Percentiles rank a stretch among this genome's conserved stretches.
phyloP scores from a whole-genome alignment of 768 basidiomycete species.

The Daedaleopsis nitida region DNA sequence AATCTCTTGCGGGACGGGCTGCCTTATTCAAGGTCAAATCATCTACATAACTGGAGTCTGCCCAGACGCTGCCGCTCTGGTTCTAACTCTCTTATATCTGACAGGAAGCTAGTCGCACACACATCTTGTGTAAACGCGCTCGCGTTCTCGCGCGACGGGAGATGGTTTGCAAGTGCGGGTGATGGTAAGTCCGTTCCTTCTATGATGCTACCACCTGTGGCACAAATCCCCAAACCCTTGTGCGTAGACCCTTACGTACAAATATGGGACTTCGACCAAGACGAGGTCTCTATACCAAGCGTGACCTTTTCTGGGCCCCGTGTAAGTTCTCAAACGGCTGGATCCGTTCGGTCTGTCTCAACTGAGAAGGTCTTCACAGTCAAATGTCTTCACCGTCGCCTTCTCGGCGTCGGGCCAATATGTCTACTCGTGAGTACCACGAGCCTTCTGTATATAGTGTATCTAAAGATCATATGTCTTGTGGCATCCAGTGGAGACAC shows the following conservation, averaged over 20 bases:
- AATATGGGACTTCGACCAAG: conserved; percentile 41
- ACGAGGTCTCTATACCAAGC: conserved; percentile 28
- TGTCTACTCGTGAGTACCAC: conserved; percentile 60
- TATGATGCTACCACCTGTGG: background rate
- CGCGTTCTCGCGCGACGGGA: conserved; percentile 36
- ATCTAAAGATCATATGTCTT: background rate
- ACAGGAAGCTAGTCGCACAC: conserved; percentile 36
- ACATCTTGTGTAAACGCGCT: conserved; percentile 41
- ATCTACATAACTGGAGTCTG: background rate
- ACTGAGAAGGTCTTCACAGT: conserved; percentile 39
- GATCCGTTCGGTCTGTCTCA: background rate
- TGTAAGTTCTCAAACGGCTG: conserved; percentile 20
- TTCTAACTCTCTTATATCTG: conserved; percentile 12
- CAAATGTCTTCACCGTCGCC: conserved; percentile 68
- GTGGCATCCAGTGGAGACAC: conserved; percentile 29
- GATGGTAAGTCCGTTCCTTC: conserved; percentile 30
- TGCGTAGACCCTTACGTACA: conserved; percentile 33
- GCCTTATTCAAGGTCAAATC: conserved; percentile 29
- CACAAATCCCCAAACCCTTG: background rate
- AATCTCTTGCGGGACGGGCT: conserved; percentile 18
- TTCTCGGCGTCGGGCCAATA: conserved; percentile 70
- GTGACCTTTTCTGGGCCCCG: conserved; percentile 30
- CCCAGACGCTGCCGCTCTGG: no score
- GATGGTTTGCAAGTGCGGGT: conserved; percentile 43
- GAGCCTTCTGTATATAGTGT: background rate